Evolutionary conservation across 768 basidiomycete genomes (phyloP), one percentile per base, ranked within the genome.

Genomic region (Candolleomyces efflorescens): DNA sequence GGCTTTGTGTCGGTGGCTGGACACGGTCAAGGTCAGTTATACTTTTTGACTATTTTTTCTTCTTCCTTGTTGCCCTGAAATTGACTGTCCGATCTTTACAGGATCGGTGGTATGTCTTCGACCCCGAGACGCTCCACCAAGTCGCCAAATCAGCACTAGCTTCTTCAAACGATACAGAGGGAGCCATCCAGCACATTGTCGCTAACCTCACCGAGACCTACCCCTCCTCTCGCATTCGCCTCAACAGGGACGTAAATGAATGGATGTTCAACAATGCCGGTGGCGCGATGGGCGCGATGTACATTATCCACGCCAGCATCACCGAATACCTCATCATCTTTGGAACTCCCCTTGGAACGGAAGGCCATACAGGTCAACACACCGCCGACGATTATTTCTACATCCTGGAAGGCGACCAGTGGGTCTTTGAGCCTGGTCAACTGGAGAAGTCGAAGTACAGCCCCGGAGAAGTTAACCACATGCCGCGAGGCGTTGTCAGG

Each of bases 221-320:
- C 68, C 84, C 91, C 0, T 65, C 81, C 49, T 76, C 77, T 26
- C 61, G 75, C n/a, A 78, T 85, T 43, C 75, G 73, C 20, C 56
- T 91, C 61, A 83, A 85, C 68, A 63, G 82, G 50, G 65, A 89
- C 74, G 68, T 81, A 20, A 76, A 77, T 38, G 94, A 98, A 66
- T 98, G 96, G 96, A 84, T 97, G 24, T 90, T 96, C 74, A 98
- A 86, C 78, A 98, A 98, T 65, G 95, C 96, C 0, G 97, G 95
- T 11, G 97, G 97, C 59, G 94, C 94, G 1, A 98, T 96, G 95
- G 94, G 94, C 43, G 88, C 88, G 32, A 98, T 99, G 96, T 97
- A 94, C 71, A 82, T 98, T 73, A 92, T 98, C 62, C 97, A 98
- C 67, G 93, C 96, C n/a, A 89, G 86, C 73, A 87, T 99, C 65